Percentiles rank a stretch among this genome's conserved stretches.
Conservation (phyloP, 2,329 filamentous ascomycete genomes). For the Paracoccidioides lutzii region DNA sequence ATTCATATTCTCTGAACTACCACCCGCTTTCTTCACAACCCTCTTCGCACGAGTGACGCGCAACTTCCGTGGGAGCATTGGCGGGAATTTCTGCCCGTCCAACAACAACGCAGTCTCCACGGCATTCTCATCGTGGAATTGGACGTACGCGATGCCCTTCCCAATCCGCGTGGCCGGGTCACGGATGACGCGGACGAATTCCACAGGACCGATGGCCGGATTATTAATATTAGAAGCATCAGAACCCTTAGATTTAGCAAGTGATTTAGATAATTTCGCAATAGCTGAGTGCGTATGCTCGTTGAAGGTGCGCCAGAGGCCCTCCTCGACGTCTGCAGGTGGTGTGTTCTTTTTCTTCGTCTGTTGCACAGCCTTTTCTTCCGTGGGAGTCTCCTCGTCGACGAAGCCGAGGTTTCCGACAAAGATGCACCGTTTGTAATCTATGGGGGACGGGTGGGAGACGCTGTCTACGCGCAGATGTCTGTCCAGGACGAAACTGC, state of each 20-base stretch:
- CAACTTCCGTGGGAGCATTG: constrained; percentile 77
- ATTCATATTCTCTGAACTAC: constrained; percentile 1
- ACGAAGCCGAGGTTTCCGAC: constrained; percentile 95
- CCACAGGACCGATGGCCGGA: constrained; percentile 68
- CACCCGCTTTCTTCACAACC: constrained; percentile 33
- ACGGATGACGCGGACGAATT: constrained; percentile 84
- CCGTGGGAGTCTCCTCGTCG: constrained; percentile 68
- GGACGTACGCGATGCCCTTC: constrained; percentile 95
- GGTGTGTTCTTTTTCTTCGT: constrained; percentile 59
- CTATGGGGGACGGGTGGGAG: constrained; percentile 68
- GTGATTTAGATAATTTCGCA: background rate
- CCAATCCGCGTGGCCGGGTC: constrained; percentile 84
- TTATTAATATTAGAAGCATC: background rate
- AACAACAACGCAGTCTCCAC: constrained; percentile 85
- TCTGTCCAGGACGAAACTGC: constrained; percentile 66
- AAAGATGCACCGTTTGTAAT: constrained; percentile 85
- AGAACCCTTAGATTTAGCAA: background rate
- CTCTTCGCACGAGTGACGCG: constrained; percentile 69
- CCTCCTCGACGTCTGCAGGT: constrained; percentile 82
- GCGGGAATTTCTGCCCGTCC: constrained; percentile 84
- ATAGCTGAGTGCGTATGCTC: constrained; percentile 17
- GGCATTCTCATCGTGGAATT: constrained; percentile 78
- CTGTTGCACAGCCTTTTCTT: constrained; percentile 47
- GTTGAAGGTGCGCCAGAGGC: constrained; percentile 39
- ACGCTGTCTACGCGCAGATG: constrained; percentile 86